Conservation (phyloP, 2,329 filamentous ascomycete genomes). For the Lecanicillium sp. region DNA sequence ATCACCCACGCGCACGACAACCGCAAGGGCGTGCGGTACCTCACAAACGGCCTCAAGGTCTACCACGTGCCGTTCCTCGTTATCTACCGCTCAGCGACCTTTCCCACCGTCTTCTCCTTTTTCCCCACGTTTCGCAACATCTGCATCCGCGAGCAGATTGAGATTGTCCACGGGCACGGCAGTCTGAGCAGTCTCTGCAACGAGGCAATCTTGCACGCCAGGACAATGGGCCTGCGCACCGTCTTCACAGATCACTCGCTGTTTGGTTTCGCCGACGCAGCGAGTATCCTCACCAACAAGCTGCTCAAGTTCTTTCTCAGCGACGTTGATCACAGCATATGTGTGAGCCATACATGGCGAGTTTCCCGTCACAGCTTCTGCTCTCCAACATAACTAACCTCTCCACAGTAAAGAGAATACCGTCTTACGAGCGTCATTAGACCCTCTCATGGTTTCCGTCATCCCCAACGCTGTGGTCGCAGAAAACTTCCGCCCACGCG, state of each 20-base stretch:
- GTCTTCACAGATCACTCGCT: conserved; percentile 97
- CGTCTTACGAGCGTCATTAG: conserved; percentile 85
- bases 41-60: conserved; percentile 96
- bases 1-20: conserved; percentile 94
- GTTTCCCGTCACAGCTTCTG: conserved; percentile 18
- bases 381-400: conserved; percentile 16
- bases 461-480: conserved; percentile 97
- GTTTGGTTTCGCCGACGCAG: conserved; percentile 95
- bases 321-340: conserved; percentile 97
- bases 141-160: conserved; percentile 85
- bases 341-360: conserved; percentile 95
- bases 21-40: conserved; percentile 84
- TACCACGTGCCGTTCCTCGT: conserved; percentile 96
- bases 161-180: conserved; percentile 97
- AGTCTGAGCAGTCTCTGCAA: conserved; percentile 90
- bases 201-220: conserved; percentile 87
- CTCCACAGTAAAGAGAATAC: conserved; percentile 85
- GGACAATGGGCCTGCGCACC: conserved; percentile 92
- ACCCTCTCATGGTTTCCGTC: conserved; percentile 94
- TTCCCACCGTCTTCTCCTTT: conserved; percentile 97
- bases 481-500: conserved; percentile 78
- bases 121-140: conserved; percentile 98
- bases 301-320: conserved; percentile 92
- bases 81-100: conserved; percentile 87
- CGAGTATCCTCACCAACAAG: conserved; percentile 94